Base-by-base conservation (phyloP, 2,329 filamentous ascomycete genomes). In the Penicillium decumbens region DNA sequence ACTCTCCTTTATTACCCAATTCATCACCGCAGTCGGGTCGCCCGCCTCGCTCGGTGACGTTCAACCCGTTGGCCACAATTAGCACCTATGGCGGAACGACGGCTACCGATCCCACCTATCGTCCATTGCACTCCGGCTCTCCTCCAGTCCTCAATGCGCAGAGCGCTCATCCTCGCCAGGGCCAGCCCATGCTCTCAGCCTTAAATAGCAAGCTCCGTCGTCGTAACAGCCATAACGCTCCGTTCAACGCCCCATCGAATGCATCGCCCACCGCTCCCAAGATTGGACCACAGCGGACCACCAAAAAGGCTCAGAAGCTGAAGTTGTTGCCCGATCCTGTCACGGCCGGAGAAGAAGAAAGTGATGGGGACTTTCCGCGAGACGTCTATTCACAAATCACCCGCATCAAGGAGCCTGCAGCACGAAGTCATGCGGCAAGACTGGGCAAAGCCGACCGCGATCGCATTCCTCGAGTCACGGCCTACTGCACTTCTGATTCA, bases 311-410 rank as follows among this genome's bases (percentile, higher is more conserved):
- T 1, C 90, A 97, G 75, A 98, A 98, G 75, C 79, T 98, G 53
- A 98, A 98, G 74, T 80, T 98, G n/a, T 76, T 98, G 13, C 93
- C 93, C 0, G 93, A 93, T 65, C 90, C 91, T 0, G 88, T 95
- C 51, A 79, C 89, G 39, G 88, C 81, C 30, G 87, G 88, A 24
- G 89, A 91, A 30, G 88, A 89, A 23, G 88, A 91, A 38, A 83
- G 78, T 15, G 91, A 97, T 54, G 92, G 95, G 64, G 92, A 96
- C 71, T 93, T 89, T 63, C 90, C 91, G 8, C 80, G 91, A 56
- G 93, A 98, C 67, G 93, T 98, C 28, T 98, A 98, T 73, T 92
- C 91, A 24, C 93, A 98, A 69, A 97, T 96, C 69, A 95, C 92
- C 7, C 82, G 93, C 39, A 98, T 98, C 73, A 97, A 97, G 70